Conservation (phyloP, 2,329 filamentous ascomycete genomes). For the Fusarium equiseti region DNA sequence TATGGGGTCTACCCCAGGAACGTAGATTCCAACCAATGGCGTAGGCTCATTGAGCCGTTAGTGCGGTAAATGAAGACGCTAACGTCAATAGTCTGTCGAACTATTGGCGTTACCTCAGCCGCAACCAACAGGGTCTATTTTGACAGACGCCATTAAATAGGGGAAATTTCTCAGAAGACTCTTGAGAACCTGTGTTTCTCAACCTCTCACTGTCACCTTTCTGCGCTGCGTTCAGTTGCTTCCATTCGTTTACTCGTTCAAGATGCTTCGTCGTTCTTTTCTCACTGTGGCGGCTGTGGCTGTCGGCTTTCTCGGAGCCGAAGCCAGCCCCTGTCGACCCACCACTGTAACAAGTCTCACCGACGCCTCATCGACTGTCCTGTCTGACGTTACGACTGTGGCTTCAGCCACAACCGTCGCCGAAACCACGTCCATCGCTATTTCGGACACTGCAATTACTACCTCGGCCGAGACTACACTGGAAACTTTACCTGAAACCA, state of each 20-base stretch:
- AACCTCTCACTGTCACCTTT: background rate
- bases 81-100: background rate
- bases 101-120: background rate
- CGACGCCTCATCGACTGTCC: background rate
- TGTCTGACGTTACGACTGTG: background rate
- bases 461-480: background rate
- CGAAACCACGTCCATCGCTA: background rate
- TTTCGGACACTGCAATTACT: background rate
- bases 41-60: no score
- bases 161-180: background rate
- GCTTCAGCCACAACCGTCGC: background rate
- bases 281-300: background rate
- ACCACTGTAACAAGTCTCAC: background rate
- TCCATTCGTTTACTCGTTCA: background rate
- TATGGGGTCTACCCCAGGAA: no score
- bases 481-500: background rate
- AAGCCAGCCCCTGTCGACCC: conserved; percentile 3
- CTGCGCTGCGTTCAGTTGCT: background rate
- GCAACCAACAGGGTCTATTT: background rate
- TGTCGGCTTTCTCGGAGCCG: background rate
- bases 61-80: background rate
- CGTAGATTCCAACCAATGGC: no score
- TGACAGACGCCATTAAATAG: conserved; percentile 2
- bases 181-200: rapidly evolving
- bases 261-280: background rate